Base-by-base conservation (phyloP, 2,329 filamentous ascomycete genomes). In the Cladophialophora yegresii region DNA sequence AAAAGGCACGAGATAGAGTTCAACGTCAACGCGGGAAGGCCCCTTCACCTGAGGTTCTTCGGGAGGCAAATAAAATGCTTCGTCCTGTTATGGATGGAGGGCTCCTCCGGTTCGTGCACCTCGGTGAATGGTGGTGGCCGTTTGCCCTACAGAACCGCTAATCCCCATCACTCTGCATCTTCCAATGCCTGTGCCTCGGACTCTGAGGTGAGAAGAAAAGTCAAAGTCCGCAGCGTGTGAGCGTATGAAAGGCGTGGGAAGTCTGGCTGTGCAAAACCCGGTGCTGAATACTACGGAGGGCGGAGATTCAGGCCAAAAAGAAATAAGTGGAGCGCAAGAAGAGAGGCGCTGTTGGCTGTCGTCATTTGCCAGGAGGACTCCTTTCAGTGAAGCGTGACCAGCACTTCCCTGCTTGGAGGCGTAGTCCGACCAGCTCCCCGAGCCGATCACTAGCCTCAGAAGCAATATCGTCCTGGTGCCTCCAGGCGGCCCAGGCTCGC, bases 221-320 rank as follows among this genome's bases (percentile, higher is more conserved):
- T 40, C 28, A 51, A 51, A 43, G 40, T 13, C 58, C 26, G 20
- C 32, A 40, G 32, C 28, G 28, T 50, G 45, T 28, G 22, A 26
- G 9, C 33, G 36, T 20, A n/a, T 40, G n/a, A 10, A 22, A 30
- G n/a, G 8, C 22, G 33, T 57, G 33, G 16, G 36, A 23, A 54
- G 51, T 54, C 33, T 54, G 51, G 51, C 51, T 20, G 51, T 33
- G 30, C 54, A 26, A 54, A 28, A 36, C 32, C 7, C 33, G 20
- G 58, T 61, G 58, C 58, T 61, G 49, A 32, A 61, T 61, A 16
- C 58, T 61, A 61, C 58, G 58, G 58, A 54, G 58, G 50, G 49
- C 58, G 58, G 58, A 59, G 45, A 59, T 49, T 30, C 32, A 30
- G 53, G 56, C 40, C 57, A 59, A 59, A 50, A 36, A 30, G 28